Evolutionary conservation across 2,329 filamentous ascomycete genomes (phyloP).

Genomic region (Byssochlamys sp.): DNA sequence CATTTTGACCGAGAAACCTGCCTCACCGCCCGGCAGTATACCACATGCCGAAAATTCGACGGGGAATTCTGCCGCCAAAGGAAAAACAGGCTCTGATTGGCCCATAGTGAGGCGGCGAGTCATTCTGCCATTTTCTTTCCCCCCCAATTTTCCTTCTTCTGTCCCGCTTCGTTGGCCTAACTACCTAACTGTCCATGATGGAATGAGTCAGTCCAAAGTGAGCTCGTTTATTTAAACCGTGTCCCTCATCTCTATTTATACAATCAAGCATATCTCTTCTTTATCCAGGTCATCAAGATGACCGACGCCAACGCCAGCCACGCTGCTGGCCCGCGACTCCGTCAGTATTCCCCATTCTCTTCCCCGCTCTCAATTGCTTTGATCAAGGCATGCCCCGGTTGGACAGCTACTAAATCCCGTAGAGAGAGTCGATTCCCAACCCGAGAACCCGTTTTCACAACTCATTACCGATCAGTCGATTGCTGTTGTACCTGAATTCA

Average conservation of each 20-base stretch:
- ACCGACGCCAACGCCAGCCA: slow-evolving; percentile 4
- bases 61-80: background rate
- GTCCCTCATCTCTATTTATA: no score
- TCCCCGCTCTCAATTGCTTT: background rate
- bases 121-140: background rate
- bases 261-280: background rate
- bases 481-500: slow-evolving; percentile 77
- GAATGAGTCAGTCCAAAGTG: background rate
- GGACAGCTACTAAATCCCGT: slow-evolving; percentile 46
- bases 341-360: slow-evolving; percentile 26
- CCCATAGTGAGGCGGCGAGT: background rate
- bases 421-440: slow-evolving; percentile 52
- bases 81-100: background rate
- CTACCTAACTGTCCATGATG: background rate
- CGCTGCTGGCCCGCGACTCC: slow-evolving; percentile 17
- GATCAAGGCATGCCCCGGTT: slow-evolving; percentile 1
- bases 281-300: background rate
- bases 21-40: background rate
- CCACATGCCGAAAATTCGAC: background rate
- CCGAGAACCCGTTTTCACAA: slow-evolving; percentile 80
- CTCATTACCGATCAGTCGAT: slow-evolving; percentile 84
- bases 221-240: background rate
- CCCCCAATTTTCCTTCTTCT: background rate
- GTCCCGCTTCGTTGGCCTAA: background rate
- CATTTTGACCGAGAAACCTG: no score